Evolutionary conservation across 2,329 filamentous ascomycete species (phyloP).

Genomic region (Paracamarosporium sp.): DNA sequence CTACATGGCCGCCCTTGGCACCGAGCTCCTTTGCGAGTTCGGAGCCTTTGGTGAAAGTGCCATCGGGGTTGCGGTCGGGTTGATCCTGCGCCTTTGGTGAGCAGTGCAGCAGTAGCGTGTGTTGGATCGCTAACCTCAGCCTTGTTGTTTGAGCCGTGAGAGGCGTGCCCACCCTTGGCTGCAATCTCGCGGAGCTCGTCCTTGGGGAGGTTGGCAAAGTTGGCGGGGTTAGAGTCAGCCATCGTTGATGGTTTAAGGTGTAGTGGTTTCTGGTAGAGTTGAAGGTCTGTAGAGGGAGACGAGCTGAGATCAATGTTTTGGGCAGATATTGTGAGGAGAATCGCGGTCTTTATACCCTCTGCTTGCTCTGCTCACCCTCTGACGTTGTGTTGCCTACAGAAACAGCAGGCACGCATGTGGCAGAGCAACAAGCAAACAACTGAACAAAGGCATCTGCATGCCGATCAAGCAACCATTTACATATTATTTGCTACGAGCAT

Average conservation of each 20-base stretch:
- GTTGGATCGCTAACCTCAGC: not conserved
- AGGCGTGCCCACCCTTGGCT: conserved; percentile 56
- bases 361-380: conserved; percentile 19
- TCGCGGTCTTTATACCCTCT: conserved; percentile 11
- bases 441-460: conserved; percentile 2
- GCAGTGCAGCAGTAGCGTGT: not conserved
- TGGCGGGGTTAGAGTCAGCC: conserved; percentile 55
- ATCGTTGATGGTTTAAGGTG: conserved; percentile 26
- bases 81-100: conserved; percentile 15
- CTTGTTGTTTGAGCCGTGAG: conserved; percentile 30
- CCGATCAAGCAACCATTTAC: not conserved
- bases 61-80: conserved; percentile 45
- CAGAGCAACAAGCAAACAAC: conserved; percentile 10
- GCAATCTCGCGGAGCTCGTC: conserved; percentile 58
- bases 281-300: conserved; percentile 6
- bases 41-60: conserved; percentile 48
- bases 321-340: conserved; percentile 1
- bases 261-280: conserved; percentile 3
- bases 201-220: conserved; percentile 61
- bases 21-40: conserved; percentile 48
- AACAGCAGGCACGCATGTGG: conserved; percentile 11
- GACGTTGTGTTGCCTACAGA: conserved; percentile 26
- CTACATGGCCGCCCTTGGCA: conserved; percentile 42
- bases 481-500: conserved; percentile 11
- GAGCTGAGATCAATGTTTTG: not conserved